Conservation (phyloP, 2,329 filamentous ascomycete genomes). For the Cercospora beticola region DNA sequence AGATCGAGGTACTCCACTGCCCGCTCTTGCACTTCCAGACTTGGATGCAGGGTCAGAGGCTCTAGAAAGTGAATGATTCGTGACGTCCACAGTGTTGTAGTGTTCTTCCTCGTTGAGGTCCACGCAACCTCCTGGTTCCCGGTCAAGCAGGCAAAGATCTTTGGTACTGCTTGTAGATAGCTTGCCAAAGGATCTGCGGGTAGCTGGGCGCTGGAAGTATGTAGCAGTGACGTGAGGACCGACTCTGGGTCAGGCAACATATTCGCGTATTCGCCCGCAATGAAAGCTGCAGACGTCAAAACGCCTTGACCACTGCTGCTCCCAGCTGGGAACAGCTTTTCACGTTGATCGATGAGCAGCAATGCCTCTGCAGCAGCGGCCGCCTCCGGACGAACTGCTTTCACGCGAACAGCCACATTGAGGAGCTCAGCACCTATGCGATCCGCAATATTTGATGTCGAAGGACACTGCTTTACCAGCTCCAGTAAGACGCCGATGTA, state of each 20-base stretch:
- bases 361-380: constrained; percentile 76
- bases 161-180: constrained; percentile 80
- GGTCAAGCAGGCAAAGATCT: constrained; percentile 74
- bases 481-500: constrained; percentile 89
- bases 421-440: constrained; percentile 81
- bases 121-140: constrained; percentile 65
- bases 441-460: constrained; percentile 59
- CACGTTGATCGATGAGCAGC: constrained; percentile 63
- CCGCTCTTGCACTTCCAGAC: constrained; percentile 90
- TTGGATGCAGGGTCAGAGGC: constrained; percentile 74
- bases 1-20: constrained; percentile 90
- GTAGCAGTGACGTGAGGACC: constrained; percentile 71
- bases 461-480: constrained; percentile 67
- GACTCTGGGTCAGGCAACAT: constrained; percentile 69
- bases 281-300: constrained; percentile 75
- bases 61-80: constrained; percentile 81
- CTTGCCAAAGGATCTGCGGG: constrained; percentile 70
- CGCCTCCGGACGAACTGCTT: constrained; percentile 75
- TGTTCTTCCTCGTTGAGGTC: constrained; percentile 71
- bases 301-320: constrained; percentile 59
- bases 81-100: constrained; percentile 73
- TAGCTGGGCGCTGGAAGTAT: constrained; percentile 59
- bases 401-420: constrained; percentile 89
- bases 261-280: constrained; percentile 83
- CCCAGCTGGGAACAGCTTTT: constrained; percentile 55